phyloP scores from a whole-genome alignment of 2,329 filamentous ascomycete genomes.

The Teratosphaeria zuluensis region DNA sequence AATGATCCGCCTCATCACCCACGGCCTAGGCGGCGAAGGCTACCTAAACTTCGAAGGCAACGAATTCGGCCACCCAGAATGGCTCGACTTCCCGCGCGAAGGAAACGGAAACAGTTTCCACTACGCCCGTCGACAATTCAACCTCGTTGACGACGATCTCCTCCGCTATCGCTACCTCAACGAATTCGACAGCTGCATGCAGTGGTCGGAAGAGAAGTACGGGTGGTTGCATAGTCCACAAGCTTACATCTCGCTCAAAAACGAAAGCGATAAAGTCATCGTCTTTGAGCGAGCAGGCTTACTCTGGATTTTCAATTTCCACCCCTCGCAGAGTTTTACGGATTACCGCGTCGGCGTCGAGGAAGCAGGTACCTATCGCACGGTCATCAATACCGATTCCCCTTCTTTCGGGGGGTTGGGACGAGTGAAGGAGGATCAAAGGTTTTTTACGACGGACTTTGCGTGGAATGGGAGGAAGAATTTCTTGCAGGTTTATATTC shows the following conservation, averaged over 20 bases:
- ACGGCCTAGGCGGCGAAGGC: conserved; percentile 84
- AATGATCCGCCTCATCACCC: conserved; percentile 90
- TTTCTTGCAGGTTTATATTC: conserved; percentile 86
- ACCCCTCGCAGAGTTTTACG: conserved; percentile 71
- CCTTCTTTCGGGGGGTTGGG: conserved; percentile 69
- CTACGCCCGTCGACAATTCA: conserved; percentile 67
- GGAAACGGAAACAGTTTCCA: conserved; percentile 43
- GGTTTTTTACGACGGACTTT: conserved; percentile 87
- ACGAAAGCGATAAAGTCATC: conserved; percentile 87
- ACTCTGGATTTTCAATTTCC: conserved; percentile 95
- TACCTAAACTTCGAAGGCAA: conserved; percentile 99
- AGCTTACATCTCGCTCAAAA: conserved; percentile 87
- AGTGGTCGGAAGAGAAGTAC: conserved; percentile 74
- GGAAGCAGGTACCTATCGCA: conserved; percentile 69
- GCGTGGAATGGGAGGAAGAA: conserved; percentile 85
- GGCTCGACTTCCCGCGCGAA: conserved; percentile 93
- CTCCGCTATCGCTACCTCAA: conserved; percentile 88
- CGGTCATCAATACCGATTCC: conserved; percentile 74
- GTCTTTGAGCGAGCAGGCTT: conserved; percentile 89
- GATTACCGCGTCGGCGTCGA: conserved; percentile 92
- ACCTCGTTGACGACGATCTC: conserved; percentile 75
- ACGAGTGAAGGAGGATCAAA: conserved; percentile 66
- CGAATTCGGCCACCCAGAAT: conserved; percentile 96
- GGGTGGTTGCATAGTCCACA: conserved; percentile 82
- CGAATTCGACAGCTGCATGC: conserved; percentile 89